Base-by-base conservation (phyloP, 805 yeast genomes). In the Starmerella vaccinii region DNA sequence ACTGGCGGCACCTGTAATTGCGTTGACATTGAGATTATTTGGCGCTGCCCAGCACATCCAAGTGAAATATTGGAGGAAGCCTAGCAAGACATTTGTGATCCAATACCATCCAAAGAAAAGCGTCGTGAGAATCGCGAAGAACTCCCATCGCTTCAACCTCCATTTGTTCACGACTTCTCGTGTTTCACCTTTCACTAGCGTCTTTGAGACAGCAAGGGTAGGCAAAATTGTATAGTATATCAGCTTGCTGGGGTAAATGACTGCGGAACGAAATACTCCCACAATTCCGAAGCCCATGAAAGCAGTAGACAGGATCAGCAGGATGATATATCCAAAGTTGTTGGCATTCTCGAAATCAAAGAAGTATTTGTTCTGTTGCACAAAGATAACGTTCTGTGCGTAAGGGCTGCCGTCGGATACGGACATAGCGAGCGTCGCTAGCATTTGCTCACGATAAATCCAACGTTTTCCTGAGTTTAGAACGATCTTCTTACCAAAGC, bases 211-310 rank as follows among this genome's bases (percentile, higher is more conserved):
- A 16, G 77, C 74, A 30, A 76, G 53, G 0, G 72, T 66, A n/a
- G 80, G 79, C 52, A 76, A 57, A 5, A 67, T 49, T 4, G 71
- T 65, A 37, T 79, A 81, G 82, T 82, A 79, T 24, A 79, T 59
- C 5, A 77, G 67, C 51, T 69, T 64, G 4, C 65, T 64, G 12
- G 80, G 80, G 57, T 77, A 77, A 9, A 79, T 72, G 2, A 71
- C 72, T 34, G 80, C 76, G 52, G 75, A 75, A 59, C 82, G 73
- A 71, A 79, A 71, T 23, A 81, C 58, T 46, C 82, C 81, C 5
- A 85, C 84, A 61, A 81, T 73, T 1, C 84, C 81, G 59, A 78
- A 76, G 22, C 87, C 88, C 55, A 81, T 64, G 51, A 76, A 76
- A 61, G 79, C 82, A 2, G 83, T 71, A 3, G 82, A 71, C 4